Evolutionary conservation across 495 filamentous ascomycete species (phyloP).

Genomic region (Neurospora sp.): DNA sequence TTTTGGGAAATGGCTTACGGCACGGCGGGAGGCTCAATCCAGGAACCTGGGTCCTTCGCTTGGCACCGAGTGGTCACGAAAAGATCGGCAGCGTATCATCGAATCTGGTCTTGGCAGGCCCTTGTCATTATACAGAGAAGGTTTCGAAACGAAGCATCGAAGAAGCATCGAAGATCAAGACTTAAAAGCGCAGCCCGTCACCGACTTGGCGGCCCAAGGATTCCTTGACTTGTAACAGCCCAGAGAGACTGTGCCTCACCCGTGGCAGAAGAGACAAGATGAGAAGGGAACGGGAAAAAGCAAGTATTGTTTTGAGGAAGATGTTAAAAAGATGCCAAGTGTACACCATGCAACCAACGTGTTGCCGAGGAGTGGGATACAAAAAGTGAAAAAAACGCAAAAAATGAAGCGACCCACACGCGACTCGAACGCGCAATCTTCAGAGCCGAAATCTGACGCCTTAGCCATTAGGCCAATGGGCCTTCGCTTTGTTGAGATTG

Average conservation of each 20-base stretch:
- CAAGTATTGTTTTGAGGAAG: neutral
- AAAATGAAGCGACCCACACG: slow-evolving; percentile 15
- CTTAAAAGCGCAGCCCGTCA: neutral
- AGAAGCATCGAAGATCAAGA: neutral
- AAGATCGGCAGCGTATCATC: neutral
- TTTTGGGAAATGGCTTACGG: slow-evolving; percentile 21
- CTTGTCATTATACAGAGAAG: neutral
- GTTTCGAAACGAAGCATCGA: neutral
- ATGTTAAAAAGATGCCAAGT: neutral
- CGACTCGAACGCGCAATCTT: slow-evolving; percentile 27
- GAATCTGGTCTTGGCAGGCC: neutral
- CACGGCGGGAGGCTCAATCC: slow-evolving; percentile 23
- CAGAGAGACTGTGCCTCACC: neutral
- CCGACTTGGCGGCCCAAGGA: neutral
- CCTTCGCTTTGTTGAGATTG: slow-evolving; percentile 1
- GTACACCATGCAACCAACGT: neutral
- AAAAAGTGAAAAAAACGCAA: neutral
- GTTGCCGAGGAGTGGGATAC: neutral
- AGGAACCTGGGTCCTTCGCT: slow-evolving; percentile 9
- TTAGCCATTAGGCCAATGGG: slow-evolving; percentile 15
- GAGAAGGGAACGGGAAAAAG: neutral
- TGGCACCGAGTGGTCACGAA: neutral
- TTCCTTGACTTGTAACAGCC: neutral
- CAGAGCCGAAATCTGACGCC: slow-evolving; percentile 19
- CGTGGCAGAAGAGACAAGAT: neutral